A percentile compares a stretch with the other conserved stretches of the same genome.
phyloP scores from a whole-genome alignment of 495 filamentous ascomycete genomes.

The Penicillium pancosmium region DNA sequence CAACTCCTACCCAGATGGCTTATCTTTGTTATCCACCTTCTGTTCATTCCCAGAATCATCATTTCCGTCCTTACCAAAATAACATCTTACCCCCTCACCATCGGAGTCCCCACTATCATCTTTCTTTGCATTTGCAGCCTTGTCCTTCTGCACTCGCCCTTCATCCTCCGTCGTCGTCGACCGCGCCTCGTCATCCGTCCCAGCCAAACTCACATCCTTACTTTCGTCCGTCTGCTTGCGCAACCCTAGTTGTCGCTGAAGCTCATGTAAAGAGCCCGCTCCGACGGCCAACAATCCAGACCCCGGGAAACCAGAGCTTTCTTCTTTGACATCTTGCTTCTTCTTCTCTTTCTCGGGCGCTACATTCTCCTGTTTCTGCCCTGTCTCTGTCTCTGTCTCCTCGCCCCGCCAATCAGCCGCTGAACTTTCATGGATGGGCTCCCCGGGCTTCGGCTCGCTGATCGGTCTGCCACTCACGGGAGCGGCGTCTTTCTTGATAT shows the following conservation, averaged over 20 bases:
- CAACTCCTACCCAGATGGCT: background rate
- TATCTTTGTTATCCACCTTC: background rate
- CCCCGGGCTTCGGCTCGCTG: constrained; percentile 59
- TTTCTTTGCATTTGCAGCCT: constrained; percentile 14
- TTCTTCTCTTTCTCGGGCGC: background rate
- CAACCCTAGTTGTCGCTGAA: constrained; percentile 66
- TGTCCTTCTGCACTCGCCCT: constrained; percentile 11
- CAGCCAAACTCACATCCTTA: constrained; percentile 66
- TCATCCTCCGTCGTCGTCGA: constrained; percentile 15
- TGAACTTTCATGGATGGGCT: constrained; percentile 65
- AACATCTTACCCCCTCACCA: constrained; percentile 37
- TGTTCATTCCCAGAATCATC: background rate
- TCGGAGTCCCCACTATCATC: constrained; percentile 28
- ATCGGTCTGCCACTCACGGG: constrained; percentile 45
- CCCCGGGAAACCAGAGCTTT: constrained; percentile 2
- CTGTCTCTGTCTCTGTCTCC: background rate
- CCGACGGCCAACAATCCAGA: constrained; percentile 11
- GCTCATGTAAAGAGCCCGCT: constrained; percentile 22
- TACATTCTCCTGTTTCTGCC: constrained; percentile 12
- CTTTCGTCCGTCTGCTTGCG: constrained; percentile 62
- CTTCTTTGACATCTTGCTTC: constrained; percentile 11
- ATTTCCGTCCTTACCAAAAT: constrained; percentile 23
- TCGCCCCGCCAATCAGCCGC: constrained; percentile 72
- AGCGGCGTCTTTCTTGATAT: constrained; percentile 21
- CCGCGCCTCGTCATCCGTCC: constrained; percentile 54